These are phyloP conservation scores for Ephemerocybe angulata DNA, from an alignment of 768 basidiomycete species.

Conservation along the genomic window DNA sequence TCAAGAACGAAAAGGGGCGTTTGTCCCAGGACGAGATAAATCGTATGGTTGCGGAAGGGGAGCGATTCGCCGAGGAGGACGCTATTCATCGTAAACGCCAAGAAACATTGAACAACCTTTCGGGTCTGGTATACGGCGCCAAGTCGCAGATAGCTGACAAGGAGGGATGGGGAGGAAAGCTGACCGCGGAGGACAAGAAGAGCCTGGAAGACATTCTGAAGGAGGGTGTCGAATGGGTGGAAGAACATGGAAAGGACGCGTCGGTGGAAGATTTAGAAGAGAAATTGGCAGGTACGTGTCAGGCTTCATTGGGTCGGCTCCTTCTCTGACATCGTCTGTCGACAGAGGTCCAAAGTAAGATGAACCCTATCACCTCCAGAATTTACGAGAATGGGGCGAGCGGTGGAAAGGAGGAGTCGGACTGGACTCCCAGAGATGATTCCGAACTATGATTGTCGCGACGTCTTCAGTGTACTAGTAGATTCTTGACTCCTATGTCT, in stretches of 20 bases:
- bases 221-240: constrained; percentile 90
- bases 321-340: constrained; percentile 8
- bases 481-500: neutral
- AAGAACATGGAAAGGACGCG: constrained; percentile 76
- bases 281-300: constrained; percentile 79
- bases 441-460: neutral
- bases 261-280: constrained; percentile 88
- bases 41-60: constrained; percentile 91
- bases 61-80: constrained; percentile 83
- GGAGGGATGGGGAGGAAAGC: constrained; percentile 88
- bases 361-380: constrained; percentile 25
- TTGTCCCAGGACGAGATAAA: constrained; percentile 88
- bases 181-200: constrained; percentile 80
- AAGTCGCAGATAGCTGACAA: constrained; percentile 84
- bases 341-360: constrained; percentile 20
- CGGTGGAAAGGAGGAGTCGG: neutral
- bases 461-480: neutral
- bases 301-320: no score
- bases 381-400: constrained; percentile 15
- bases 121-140: constrained; percentile 80
- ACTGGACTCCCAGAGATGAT: constrained; percentile 1
- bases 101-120: constrained; percentile 76
- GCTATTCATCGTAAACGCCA: constrained; percentile 78
- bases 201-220: constrained; percentile 76
- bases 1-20: constrained; percentile 95